phyloP scores from a whole-genome alignment of 2,329 filamentous ascomycete genomes.

The Fusarium nanum region DNA sequence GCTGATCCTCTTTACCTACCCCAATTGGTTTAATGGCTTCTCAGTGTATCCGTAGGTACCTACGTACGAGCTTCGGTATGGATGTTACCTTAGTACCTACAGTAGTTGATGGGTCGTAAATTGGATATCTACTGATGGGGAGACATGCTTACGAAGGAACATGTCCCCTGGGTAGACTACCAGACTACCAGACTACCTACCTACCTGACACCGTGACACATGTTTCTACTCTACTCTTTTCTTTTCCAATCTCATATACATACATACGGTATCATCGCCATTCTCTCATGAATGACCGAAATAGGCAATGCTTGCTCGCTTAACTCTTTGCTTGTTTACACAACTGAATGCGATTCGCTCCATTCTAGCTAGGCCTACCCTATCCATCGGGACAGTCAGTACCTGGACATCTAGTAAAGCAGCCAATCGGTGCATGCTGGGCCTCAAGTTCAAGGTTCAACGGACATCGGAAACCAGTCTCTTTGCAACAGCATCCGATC shows the following conservation, averaged over 20 bases:
- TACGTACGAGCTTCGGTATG: background rate
- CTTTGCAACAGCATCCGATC: constrained; percentile 5
- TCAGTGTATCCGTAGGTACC: background rate
- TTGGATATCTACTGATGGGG: constrained; percentile 3
- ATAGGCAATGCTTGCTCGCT: constrained; percentile 14
- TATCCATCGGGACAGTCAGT: background rate
- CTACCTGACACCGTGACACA: background rate
- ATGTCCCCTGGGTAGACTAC: background rate
- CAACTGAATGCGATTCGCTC: background rate
- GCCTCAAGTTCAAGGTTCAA: constrained; percentile 1
- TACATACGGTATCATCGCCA: background rate
- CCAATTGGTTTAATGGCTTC: constrained; percentile 4
- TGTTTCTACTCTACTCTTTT: background rate
- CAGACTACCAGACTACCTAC: background rate
- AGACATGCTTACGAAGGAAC: constrained; percentile 21
- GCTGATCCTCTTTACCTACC: constrained; percentile 15
- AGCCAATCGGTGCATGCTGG: constrained; percentile 23
- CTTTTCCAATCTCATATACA: background rate
- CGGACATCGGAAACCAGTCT: background rate
- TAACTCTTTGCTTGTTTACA: background rate
- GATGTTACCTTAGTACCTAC: background rate
- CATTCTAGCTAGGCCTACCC: background rate
- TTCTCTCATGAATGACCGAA: background rate
- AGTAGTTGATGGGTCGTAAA: background rate
- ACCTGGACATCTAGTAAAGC: background rate